Conservation (phyloP, 2,329 filamentous ascomycete species). For the Botrytis hyacinthi region DNA sequence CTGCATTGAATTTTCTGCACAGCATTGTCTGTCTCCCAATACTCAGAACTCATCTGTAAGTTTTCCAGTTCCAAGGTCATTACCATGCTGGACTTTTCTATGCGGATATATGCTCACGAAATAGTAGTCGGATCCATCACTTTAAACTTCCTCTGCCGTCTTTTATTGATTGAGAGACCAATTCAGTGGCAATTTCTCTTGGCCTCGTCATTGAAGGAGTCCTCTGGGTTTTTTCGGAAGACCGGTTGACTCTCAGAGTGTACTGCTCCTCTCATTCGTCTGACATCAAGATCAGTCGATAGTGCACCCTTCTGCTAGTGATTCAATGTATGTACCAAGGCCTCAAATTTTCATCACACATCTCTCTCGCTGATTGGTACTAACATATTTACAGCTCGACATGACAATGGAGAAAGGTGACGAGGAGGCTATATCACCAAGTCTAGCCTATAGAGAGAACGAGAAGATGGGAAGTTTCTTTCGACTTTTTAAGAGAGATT, state of each 20-base stretch:
- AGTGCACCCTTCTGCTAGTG: neutral
- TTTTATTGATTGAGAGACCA: neutral
- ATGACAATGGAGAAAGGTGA: neutral
- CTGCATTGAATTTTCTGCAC: neutral
- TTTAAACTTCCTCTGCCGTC: neutral
- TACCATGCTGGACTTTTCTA: neutral
- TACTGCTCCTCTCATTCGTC: neutral
- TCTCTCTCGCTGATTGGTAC: neutral
- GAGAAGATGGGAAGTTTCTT: neutral
- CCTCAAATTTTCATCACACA: no score
- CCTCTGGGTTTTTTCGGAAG: neutral
- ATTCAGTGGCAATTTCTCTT: neutral
- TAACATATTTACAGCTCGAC: neutral
- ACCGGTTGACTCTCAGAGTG: neutral
- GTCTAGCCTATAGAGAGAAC: neutral
- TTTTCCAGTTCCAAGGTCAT: neutral
- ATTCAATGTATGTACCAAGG: neutral
- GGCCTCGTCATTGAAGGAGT: neutral
- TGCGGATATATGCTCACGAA: neutral
- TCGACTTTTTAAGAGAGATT: neutral
- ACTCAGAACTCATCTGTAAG: neutral
- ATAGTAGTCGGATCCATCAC: neutral
- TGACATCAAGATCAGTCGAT: neutral
- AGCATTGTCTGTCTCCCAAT: neutral
- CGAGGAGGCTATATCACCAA: neutral